These are phyloP conservation scores for Lantana camara DNA, from an alignment of 257 asterid species.

Conservation along the genomic window DNA sequence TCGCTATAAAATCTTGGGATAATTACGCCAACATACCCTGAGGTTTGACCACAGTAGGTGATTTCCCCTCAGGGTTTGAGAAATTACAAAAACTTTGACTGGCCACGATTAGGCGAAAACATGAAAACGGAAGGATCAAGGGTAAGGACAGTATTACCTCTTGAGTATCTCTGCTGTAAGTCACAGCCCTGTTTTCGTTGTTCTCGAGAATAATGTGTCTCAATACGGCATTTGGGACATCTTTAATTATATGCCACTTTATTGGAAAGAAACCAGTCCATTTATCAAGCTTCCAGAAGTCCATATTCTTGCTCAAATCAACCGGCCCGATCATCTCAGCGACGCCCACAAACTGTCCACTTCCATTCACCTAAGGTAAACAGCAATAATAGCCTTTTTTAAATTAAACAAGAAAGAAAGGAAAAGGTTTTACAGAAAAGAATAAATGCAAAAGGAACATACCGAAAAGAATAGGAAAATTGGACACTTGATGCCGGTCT, in stretches of 20 bases:
- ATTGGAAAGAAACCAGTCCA: slow-evolving; percentile 88
- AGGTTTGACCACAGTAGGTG: too few species aligned
- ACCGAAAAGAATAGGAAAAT: slow-evolving; percentile 82
- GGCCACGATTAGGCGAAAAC: too few species aligned
- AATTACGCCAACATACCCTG: too few species aligned
- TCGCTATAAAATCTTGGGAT: too few species aligned
- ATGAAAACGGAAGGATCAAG: too few species aligned
- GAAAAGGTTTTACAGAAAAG: neutral
- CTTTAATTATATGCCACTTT: slow-evolving; percentile 91
- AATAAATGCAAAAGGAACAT: slow-evolving; percentile 11
- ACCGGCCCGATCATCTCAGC: slow-evolving; percentile 87
- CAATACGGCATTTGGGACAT: slow-evolving; percentile 59
- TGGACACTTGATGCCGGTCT: slow-evolving; percentile 56
- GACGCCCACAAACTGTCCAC: slow-evolving; percentile 90
- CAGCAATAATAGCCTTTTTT: neutral
- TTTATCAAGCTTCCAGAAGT: slow-evolving; percentile 90
- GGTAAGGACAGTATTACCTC: slow-evolving; percentile 51
- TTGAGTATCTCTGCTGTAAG: slow-evolving; percentile 82
- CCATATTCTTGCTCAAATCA: slow-evolving; percentile 76
- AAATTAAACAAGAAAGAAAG: neutral
- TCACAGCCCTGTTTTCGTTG: slow-evolving; percentile 70
- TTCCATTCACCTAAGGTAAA: slow-evolving; percentile 74
- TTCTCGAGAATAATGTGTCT: slow-evolving; percentile 73
- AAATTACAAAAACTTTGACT: too few species aligned
- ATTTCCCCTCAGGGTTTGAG: too few species aligned